Base-by-base conservation (phyloP, 2,329 filamentous ascomycete genomes). In the Aspergillus sp. region DNA sequence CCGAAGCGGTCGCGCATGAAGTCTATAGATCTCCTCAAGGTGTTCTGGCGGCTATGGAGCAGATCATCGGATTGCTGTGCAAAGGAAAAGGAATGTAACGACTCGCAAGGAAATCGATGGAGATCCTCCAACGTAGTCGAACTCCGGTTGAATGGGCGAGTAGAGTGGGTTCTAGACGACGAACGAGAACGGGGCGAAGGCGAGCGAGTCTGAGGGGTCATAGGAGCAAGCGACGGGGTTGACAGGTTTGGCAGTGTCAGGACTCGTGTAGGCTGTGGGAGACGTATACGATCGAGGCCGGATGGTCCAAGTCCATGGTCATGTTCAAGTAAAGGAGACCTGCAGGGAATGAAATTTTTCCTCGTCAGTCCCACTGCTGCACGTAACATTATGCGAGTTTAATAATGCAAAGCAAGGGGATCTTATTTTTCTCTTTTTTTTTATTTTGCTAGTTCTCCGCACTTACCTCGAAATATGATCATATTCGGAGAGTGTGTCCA, bases 51-150 rank as follows among this genome's bases (percentile, higher is more conserved):
- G 64, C 82, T 95, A 64, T 95, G 88, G 44, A 97, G 77, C 50
- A 89, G 83, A 50, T 97, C 91, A 60, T 95, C 90, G 3, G 90
- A 91, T 67, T 95, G 90, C 56, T 95, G 88, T 33, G 93, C 89
- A 66, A 98, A 98, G 9, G 91, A 97, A 71, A 98, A 98, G 2
- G 93, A 98, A 68, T 98, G 93, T 37, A 98, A 74, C 5, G 93
- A 98, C 64, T 98, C 93, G 56, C 88, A 89, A 1, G 93, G 91
- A 63, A 98, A 98, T 40, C 90, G 85, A 37, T 84, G 85, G 37
- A 98, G 79, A 62, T 98, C 93, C 72, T 97, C 93, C 34, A 86
- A 59, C 6, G 71, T 80, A 26, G 89, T 88, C 19, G 89, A 90
- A 13, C 76, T 73, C 26, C 85, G 83, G n/a, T 82, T 74, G 7